Conservation (phyloP, 192 early-diverging fungal species). For the Entomortierella beljakovae region DNA sequence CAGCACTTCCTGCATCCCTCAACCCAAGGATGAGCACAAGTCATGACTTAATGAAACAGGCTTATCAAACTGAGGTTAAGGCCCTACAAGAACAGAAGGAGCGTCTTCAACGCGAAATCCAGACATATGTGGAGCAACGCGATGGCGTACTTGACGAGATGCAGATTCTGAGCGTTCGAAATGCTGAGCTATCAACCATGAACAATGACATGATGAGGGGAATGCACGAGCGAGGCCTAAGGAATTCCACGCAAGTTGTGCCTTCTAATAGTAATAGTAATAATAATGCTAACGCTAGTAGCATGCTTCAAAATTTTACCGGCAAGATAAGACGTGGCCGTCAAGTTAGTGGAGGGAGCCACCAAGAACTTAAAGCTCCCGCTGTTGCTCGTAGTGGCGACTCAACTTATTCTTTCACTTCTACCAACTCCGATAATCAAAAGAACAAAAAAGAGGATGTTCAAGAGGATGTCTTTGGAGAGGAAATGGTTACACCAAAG, state of each 20-base stretch:
- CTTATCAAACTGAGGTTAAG: conserved; percentile 57
- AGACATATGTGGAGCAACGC: conserved; percentile 52
- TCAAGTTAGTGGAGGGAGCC: conserved; percentile 41
- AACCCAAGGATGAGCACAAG: conserved; percentile 52
- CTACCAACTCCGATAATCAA: conserved; percentile 32
- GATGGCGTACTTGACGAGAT: conserved; percentile 67
- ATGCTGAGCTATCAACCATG: conserved; percentile 62
- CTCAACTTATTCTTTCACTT: conserved; percentile 38
- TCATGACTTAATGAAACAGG: conserved; percentile 60
- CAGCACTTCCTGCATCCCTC: conserved; percentile 12
- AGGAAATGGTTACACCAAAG: conserved; percentile 55
- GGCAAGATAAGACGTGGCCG: conserved; percentile 41
- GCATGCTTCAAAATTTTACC: conserved; percentile 22
- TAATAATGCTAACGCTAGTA: neutral
- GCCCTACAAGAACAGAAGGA: conserved; percentile 62
- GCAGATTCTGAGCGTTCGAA: conserved; percentile 62
- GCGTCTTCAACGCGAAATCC: conserved; percentile 56
- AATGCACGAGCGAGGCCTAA: conserved; percentile 36
- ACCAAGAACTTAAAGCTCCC: conserved; percentile 35
- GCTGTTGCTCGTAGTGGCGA: conserved; percentile 32
- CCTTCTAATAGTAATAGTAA: conserved; percentile 19
- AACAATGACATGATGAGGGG: conserved; percentile 68
- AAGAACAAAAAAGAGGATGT: conserved; percentile 39
- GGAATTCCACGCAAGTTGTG: conserved; percentile 10
- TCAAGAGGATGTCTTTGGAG: conserved; percentile 51